Percentiles rank a stretch among this genome's conserved stretches.
Evolutionary conservation across 2,329 filamentous ascomycete genomes (phyloP).

Genomic region (Ceratocystis harringtonii): DNA sequence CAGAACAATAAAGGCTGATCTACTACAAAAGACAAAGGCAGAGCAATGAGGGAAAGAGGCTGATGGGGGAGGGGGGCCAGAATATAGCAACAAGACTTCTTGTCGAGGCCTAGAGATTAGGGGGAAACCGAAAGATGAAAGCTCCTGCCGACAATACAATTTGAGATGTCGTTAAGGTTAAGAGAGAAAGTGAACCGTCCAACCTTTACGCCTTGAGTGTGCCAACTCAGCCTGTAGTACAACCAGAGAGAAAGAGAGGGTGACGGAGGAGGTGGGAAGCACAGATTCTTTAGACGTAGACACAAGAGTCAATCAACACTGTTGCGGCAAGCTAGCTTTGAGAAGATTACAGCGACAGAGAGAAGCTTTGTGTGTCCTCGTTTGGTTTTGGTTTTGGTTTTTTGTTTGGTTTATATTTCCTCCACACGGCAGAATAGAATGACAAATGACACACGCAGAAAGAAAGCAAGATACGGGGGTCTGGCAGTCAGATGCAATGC

Average conservation of each 20-base stretch:
- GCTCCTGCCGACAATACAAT: neutral
- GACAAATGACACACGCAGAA: slow-evolving; percentile 3
- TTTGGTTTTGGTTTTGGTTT: slow-evolving; percentile 4
- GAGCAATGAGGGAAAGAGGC: neutral
- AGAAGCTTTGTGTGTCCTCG: slow-evolving; percentile 7
- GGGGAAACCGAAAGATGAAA: neutral
- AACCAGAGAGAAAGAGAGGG: neutral
- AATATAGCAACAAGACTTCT: neutral
- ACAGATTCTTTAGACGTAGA: slow-evolving; percentile 2
- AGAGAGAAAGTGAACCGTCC: neutral
- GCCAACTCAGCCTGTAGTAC: neutral
- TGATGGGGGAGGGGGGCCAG: neutral
- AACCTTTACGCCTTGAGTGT: neutral
- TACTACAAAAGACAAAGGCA: slow-evolving; percentile 4
- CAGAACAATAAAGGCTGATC: neutral
- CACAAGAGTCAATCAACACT: neutral
- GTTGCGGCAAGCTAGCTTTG: neutral
- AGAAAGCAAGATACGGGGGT: slow-evolving; percentile 7
- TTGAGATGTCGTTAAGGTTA: neutral
- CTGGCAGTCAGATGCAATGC: slow-evolving; percentile 2
- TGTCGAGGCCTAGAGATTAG: neutral
- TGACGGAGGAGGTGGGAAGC: neutral
- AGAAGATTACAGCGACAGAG: slow-evolving; percentile 5
- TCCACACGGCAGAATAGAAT: slow-evolving; percentile 4
- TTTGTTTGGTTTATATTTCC: slow-evolving; percentile 7